Base-by-base conservation (phyloP, 2,329 filamentous ascomycete genomes). In the Emericellopsis atlantica region DNA sequence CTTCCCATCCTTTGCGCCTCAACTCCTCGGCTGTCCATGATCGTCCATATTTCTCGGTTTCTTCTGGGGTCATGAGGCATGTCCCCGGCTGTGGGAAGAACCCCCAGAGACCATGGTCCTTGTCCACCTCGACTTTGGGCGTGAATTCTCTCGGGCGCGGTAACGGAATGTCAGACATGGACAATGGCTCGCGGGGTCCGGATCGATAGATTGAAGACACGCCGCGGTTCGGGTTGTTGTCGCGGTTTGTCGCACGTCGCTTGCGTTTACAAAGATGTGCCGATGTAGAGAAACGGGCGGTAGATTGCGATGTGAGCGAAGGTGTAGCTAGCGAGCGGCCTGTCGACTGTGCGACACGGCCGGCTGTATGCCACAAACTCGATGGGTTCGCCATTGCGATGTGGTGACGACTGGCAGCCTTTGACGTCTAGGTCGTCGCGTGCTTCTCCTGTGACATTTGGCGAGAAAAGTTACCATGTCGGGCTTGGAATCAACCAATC, bases 1-100 rank as follows among this genome's bases (percentile, higher is more conserved):
- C 89, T 46, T 95, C 86, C 85, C 88, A 98, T 47, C 82, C 87
- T 66, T 95, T 95, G 47, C 75, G 71, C 47, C 89, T 76, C 54
- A 98, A 69, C 66, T 98, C 92, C 62, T 86, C 76, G 7, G 84
- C 79, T 10, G 74, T 79, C 92, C 92, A 98, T 23, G 78, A 69
- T 41, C 92, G 76, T 14, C 92, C 92, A 60, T 92, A 81, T 47
- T 74, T 67, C 39, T 69, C 58, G 42, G 84, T 78, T 49, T 90
- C 79, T 31, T 77, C 71, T 5, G 89, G 88, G 7, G 79, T 79
- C 50, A 73, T 72, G 52, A 95, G 60, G n/a, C 80, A 64, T 53
- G 78, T 74, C 48, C 76, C 75, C 48, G 80, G 72, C 46, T 71
- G 70, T 52, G 81, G 78, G 64, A 98, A 96, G 65, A 98, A 98